phyloP scores from a whole-genome alignment of 441 rosid species.

The Omphalea diandra region DNA sequence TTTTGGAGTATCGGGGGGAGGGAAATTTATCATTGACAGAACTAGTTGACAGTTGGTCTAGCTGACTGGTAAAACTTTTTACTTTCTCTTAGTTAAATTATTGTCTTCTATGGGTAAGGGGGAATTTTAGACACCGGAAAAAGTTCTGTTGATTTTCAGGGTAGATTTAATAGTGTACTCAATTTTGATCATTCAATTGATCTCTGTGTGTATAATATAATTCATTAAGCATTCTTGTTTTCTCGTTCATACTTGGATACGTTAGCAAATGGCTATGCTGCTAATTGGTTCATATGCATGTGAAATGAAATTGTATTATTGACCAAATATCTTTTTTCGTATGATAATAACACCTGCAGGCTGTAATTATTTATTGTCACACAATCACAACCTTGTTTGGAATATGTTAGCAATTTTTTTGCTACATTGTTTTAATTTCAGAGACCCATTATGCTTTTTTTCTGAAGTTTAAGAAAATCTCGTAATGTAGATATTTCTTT shows the following conservation, averaged over 20 bases:
- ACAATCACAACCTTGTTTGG: too few species aligned
- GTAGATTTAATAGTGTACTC: conserved; percentile 1
- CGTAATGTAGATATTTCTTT: too few species aligned
- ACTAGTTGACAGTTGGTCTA: neutral
- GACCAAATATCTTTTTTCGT: too few species aligned
- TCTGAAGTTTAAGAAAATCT: too few species aligned
- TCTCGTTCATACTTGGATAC: neutral
- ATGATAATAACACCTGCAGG: too few species aligned
- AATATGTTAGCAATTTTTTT: too few species aligned
- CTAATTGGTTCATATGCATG: too few species aligned
- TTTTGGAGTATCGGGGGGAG: too few species aligned
- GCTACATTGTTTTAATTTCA: too few species aligned
- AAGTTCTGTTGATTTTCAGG: conserved; percentile 2
- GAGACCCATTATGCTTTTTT: too few species aligned
- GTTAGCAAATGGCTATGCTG: neutral
- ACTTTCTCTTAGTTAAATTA: neutral
- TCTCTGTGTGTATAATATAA: neutral
- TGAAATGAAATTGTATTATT: too few species aligned
- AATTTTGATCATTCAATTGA: neutral
- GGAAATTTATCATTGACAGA: neutral
- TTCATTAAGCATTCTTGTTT: neutral
- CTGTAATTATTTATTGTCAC: too few species aligned
- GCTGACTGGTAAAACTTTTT: neutral
- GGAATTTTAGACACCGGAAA: neutral
- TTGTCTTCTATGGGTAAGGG: neutral